Percentiles rank a stretch among this genome's conserved stretches.
Evolutionary conservation across 345 rosid species (phyloP).

Genomic region (Eucalyptus microcorys): DNA sequence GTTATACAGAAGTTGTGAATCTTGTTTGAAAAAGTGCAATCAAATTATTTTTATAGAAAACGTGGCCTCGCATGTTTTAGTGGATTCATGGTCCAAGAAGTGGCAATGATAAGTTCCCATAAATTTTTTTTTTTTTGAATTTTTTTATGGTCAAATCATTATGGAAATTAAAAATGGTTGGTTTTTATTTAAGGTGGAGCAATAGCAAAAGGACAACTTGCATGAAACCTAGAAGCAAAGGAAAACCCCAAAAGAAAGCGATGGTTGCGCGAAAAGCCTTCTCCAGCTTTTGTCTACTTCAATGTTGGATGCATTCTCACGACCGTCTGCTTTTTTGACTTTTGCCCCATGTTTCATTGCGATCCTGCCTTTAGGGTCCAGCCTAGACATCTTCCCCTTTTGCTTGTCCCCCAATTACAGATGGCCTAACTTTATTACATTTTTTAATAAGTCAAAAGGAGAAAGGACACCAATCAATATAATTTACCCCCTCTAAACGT

Average conservation of each 20-base stretch:
- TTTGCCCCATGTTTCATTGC: background rate
- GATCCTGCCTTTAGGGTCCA: background rate
- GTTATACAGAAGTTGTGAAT: no score
- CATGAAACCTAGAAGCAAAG: background rate
- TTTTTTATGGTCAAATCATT: background rate
- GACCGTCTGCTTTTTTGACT: background rate
- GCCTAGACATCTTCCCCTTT: background rate
- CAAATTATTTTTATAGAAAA: background rate
- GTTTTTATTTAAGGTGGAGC: background rate
- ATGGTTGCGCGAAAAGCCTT: background rate
- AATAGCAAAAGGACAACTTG: background rate
- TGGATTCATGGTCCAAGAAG: background rate
- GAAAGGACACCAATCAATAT: background rate
- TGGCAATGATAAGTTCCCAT: background rate
- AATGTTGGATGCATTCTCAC: background rate
- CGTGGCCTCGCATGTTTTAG: background rate
- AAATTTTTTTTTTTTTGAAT: background rate
- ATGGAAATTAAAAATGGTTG: background rate
- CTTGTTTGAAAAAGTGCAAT: background rate
- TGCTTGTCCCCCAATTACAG: background rate
- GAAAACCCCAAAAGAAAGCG: background rate
- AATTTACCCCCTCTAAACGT: accelerated
- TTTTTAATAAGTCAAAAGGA: background rate
- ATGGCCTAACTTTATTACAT: background rate
- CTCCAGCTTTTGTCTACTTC: background rate